Evolutionary conservation across 176 grass and related monocot species (phyloP), one percentile per base, ranked within the genome.

Genomic region (Rhynchospora pubera): DNA sequence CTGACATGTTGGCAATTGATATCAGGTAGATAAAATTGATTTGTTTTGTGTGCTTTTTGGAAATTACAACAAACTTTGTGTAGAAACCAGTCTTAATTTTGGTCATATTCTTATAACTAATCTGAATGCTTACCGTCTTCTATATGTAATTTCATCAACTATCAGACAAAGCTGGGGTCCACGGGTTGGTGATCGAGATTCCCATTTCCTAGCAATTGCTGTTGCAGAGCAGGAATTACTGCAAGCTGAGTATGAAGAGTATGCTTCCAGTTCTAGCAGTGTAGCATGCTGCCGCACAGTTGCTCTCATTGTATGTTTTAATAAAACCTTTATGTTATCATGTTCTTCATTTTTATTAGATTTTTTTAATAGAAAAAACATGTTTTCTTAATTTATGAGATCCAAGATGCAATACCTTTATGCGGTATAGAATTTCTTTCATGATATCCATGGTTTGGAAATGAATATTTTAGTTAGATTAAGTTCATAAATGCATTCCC

Each of bases 141-240:
- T 65, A 0, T 83, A 23, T 77, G 24, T 56, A 76, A 56, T 56
- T 23, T 56, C 72, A 56, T 56, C 13, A 2, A 77, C 72, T 77
- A 16, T 65, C 84, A 98, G 92, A 83, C 90, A 89, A 85, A 92
- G 84, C 79, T 94, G 90, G 95, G 88, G 86, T 28, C 79, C 85
- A 9, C 87, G 82, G 48, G 89, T 98, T 18, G 95, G 93, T 85
- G 83, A 88, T 51, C 90, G 85, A 58, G 92, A 98, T 57, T 93
- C 90, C 43, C 89, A 99, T 85, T 99, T 95, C 72, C 87, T 99
- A 8, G 92, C 89, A 30, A 95, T 99, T 77, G 89, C 96, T 65
- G 94, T 94, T 12, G 90, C 89, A 50, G 92, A 99, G 84, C 96
- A 99, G 74, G 92, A 99, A 66, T 81, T 95, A 43, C 76, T 99